Evolutionary conservation across 805 yeast genomes (phyloP).

Genomic region (Sugiyamaella floridensis): DNA sequence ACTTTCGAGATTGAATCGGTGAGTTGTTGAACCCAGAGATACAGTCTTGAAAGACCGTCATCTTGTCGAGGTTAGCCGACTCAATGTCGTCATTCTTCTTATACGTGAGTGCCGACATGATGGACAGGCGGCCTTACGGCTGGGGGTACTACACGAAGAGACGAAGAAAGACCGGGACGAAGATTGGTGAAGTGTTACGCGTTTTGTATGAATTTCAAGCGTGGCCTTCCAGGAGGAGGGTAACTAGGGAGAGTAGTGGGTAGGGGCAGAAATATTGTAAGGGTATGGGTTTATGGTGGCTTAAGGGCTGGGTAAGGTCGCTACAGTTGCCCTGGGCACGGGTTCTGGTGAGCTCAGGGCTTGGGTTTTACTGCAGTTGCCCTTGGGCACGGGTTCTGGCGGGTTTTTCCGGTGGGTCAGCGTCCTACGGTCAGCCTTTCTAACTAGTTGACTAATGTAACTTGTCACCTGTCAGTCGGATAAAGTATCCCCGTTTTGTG

Average conservation of each 20-base stretch:
- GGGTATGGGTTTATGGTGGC: no score
- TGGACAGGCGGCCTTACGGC: not conserved
- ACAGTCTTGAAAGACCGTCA: conserved; percentile 96
- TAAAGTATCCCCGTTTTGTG: no score
- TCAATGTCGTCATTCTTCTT: conserved; percentile 77
- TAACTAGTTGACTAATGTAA: no score
- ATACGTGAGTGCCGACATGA: conserved; percentile 76
- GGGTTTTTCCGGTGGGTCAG: no score
- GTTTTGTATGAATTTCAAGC: not conserved
- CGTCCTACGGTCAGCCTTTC: no score
- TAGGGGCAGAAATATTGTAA: not conserved
- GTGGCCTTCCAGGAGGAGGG: not conserved
- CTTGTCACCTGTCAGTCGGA: no score
- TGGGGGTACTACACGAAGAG: not conserved
- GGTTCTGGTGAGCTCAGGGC: not conserved
- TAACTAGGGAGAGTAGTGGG: not conserved
- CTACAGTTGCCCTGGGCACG: no score
- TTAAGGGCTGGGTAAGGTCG: no score
- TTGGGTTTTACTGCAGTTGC: no score
- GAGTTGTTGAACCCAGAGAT: conserved; percentile 85
- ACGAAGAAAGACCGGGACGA: not conserved
- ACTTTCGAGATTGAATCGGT: conserved; percentile 80
- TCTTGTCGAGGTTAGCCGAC: conserved; percentile 78
- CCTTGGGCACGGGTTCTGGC: no score
- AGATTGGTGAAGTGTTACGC: not conserved